Evolutionary conservation across 1,284 basidiomycete species (phyloP), one percentile per base, ranked within the genome.

Genomic region (Cutaneotrichosporon sp.): DNA sequence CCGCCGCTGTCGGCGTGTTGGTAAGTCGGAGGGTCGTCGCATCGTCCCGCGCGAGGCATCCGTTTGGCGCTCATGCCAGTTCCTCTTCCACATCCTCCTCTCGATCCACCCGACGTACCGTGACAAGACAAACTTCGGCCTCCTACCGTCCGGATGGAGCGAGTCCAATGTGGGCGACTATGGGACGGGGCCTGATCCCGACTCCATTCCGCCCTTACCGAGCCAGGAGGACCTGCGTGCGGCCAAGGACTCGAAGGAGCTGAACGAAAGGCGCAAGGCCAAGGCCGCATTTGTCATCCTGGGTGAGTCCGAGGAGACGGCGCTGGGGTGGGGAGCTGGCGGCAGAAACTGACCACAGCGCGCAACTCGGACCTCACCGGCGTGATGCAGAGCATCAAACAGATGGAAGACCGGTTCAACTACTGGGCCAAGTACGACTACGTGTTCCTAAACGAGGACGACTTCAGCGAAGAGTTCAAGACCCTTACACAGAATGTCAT

Each of bases 211-310:
- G 8, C 35, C 16, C 5, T 8, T 49, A 6, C 62, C 66, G 7
- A 52, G 54, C 7, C 10, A 51, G 12, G 65, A 67, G 9, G 63
- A 69, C 22, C 46, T 69, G 48, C 61, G 56, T 19, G 52, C 51
- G 4, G 63, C 66, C 35, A 60, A 61, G 29, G 35, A 22, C 43
- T 32, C 29, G 29, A 20, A 16, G n/a, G 2, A 26, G 25, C 24
- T 49, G 2, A 20, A 14, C 24, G 16, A 53, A 14, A 27, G 52
- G 19, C 26, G 35, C 7, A 44, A 43, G 66, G 90, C 88, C 5
- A 91, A 90, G 68, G 90, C 90, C 20, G 84, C 82, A 3, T 88
- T 92, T 65, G 88, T 92, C 34, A 80, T 92, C 53, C 81, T 94
- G 12, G 43, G 39, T 42, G 39, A 27, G 39, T 42, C 24, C 14